Base-by-base conservation (phyloP, 2,329 filamentous ascomycete genomes). In the Colletotrichum sp. region DNA sequence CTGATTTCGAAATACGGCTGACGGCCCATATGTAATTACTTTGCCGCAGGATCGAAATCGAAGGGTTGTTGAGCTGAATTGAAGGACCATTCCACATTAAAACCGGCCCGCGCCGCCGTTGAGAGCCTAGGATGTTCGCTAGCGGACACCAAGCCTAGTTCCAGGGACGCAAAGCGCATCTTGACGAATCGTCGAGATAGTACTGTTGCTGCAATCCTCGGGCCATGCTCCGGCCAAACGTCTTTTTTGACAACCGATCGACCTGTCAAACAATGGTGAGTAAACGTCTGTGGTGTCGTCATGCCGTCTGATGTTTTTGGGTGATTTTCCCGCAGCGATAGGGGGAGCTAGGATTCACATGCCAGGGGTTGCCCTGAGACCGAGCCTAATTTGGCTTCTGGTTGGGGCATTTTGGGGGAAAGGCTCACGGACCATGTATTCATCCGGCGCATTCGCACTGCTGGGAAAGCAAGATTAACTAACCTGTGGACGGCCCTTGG, bases 1-100 rank as follows among this genome's bases (percentile, higher is more conserved):
- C 86, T 98, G 79, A 86, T 95, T 32, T 86, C 86, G 57, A 98
- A 95, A 81, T 98, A 98, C 84, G 92, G 89, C 26, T 78, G 75
- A 78, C 26, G 43, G 32, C 24, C 32, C 24, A 21, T 28, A 4
- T 18, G 8, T 39, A 55, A 18, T 57, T 64, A 43, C 21, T 68
- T 68, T 26, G n/a, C 12, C 18, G 63, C 60, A 64, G 26, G 9
- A 16, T 30, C 14, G 14, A 61, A 61, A 32, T 32, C 28, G 14
- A n/a, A 61, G n/a, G 61, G 21, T 36, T 10, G 32, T 10, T 64
- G 8, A 64, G 24, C 24, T 64, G 59, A 64, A 64, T 64, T 61
- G 6, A 26, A 64, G 61, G 34, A 52, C 63, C 34, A 59, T 74
- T 67, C 52, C 55, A 64, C 39, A 67, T 68, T 63, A 43, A 72